phyloP scores from a whole-genome alignment of 768 basidiomycete species.

The Crepidotus variabilis region DNA sequence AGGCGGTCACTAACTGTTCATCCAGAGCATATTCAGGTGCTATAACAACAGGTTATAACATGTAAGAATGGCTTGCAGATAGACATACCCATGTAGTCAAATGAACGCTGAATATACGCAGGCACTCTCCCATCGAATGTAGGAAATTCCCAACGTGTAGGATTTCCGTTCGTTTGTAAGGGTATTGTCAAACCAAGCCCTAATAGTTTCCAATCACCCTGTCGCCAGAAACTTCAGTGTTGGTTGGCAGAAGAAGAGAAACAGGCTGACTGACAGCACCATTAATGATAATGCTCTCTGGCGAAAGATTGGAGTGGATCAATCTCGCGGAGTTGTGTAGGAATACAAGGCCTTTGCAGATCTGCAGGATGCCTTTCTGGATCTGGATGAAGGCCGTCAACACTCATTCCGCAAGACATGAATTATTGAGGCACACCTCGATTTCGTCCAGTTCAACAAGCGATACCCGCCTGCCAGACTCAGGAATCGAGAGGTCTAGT shows the following conservation, averaged over 20 bases:
- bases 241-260: not conserved
- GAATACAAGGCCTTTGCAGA: constrained; percentile 88
- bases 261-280: constrained; percentile 56
- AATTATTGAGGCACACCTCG: constrained; percentile 54
- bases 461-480: constrained; percentile 49
- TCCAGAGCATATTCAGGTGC: constrained; percentile 95
- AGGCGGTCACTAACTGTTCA: constrained; percentile 79
- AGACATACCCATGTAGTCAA: constrained; percentile 86
- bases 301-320: constrained; percentile 88
- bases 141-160: constrained; percentile 88
- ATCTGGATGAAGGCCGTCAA: constrained; percentile 46
- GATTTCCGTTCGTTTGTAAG: constrained; percentile 63
- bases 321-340: constrained; percentile 88
- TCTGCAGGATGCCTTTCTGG: constrained; percentile 92
- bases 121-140: constrained; percentile 81
- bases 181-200: constrained; percentile 87
- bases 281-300: constrained; percentile 88
- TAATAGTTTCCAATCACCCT: constrained; percentile 99
- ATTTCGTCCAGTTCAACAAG: constrained; percentile 92
- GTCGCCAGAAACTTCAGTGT: constrained; percentile 1
- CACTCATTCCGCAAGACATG: constrained; percentile 2
- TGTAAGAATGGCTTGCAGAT: not conserved
- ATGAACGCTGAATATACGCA: constrained; percentile 81
- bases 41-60: constrained; percentile 21
- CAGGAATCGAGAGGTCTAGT: constrained; percentile 71